A percentile compares a stretch with the other conserved stretches of the same genome.
These are phyloP conservation scores for Starmerella gropengiesseri DNA, from an alignment of 805 yeast genomes.

Conservation along the genomic window DNA sequence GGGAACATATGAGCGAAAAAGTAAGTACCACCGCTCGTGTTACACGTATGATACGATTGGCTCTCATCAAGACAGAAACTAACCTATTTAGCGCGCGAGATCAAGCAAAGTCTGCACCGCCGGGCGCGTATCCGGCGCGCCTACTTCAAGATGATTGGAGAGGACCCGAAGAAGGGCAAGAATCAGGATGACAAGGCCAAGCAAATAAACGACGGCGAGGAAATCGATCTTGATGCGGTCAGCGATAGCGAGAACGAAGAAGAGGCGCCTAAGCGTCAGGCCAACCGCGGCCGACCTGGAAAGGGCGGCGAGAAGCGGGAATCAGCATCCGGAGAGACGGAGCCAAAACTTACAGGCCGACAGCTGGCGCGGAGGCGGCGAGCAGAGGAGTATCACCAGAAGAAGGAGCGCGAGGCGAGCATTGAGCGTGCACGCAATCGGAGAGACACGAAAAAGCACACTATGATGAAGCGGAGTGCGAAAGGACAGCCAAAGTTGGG, in stretches of 20 bases:
- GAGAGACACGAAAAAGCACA: conserved; percentile 38
- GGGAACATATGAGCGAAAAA: conserved; percentile 28
- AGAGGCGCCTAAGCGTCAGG: too few relatives aligned
- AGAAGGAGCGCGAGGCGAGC: conserved; percentile 35
- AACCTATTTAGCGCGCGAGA: conserved; percentile 42
- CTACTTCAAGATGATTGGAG: conserved; percentile 69
- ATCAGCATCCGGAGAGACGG: conserved; percentile 14
- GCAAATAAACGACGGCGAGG: conserved; percentile 12
- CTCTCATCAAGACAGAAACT: conserved; percentile 4
- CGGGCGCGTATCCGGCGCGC: conserved; percentile 70
- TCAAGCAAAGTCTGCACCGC: conserved; percentile 64
- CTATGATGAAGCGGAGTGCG: conserved; percentile 45
- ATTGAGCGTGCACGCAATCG: conserved; percentile 33
- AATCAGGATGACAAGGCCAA: not conserved
- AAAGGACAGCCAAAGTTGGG: conserved; percentile 87
- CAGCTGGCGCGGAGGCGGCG: conserved; percentile 36
- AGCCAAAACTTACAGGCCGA: conserved; percentile 27
- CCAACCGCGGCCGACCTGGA: too few relatives aligned
- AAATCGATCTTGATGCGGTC: conserved; percentile 12
- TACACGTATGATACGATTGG: not conserved
- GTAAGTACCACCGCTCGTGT: conserved; percentile 26
- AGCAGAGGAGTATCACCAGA: conserved; percentile 33
- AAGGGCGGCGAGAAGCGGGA: not conserved
- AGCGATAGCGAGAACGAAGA: conserved; percentile 20
- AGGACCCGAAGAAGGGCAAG: conserved; percentile 30